Conservation (phyloP, 768 basidiomycete genomes). For the Mrakia gelida region DNA sequence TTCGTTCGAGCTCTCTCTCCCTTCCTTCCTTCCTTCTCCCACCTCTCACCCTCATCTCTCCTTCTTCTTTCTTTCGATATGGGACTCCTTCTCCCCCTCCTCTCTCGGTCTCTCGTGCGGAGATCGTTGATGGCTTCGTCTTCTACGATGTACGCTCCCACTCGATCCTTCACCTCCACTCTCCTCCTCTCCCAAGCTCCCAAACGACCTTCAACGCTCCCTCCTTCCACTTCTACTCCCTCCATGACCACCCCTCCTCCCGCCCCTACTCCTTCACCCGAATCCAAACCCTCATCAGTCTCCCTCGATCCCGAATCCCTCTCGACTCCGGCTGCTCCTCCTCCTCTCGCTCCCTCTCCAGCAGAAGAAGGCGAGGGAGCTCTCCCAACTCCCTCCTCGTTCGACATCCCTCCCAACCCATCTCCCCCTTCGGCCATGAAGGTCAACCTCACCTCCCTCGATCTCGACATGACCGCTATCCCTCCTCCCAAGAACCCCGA, state of each 20-base stretch:
- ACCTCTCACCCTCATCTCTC: neutral
- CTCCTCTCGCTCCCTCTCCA: conserved; percentile 4
- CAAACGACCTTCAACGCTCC: neutral
- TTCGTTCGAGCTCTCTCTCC: neutral
- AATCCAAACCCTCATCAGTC: neutral
- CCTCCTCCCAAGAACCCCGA: neutral
- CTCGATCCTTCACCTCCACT: conserved; percentile 5
- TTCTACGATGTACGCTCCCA: neutral
- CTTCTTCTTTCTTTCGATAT: neutral
- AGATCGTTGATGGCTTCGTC: neutral
- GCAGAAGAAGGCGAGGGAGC: neutral
- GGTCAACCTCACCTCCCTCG: conserved; percentile 5
- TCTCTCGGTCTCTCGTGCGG: neutral
- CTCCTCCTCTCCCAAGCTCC: neutral
- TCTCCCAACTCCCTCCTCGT: neutral
- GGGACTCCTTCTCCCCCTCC: conserved; percentile 2
- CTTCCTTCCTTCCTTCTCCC: neutral
- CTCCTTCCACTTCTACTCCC: neutral
- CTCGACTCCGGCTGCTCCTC: conserved; percentile 8
- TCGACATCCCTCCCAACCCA: neutral
- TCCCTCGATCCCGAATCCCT: conserved; percentile 7
- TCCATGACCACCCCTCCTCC: neutral
- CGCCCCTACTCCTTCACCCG: neutral
- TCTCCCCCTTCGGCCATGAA: neutral
- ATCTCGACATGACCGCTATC: neutral